Evolutionary conservation across 305 asterid species (phyloP), one percentile per base, ranked within the genome.

Genomic region (Fraxinus dipetala): DNA sequence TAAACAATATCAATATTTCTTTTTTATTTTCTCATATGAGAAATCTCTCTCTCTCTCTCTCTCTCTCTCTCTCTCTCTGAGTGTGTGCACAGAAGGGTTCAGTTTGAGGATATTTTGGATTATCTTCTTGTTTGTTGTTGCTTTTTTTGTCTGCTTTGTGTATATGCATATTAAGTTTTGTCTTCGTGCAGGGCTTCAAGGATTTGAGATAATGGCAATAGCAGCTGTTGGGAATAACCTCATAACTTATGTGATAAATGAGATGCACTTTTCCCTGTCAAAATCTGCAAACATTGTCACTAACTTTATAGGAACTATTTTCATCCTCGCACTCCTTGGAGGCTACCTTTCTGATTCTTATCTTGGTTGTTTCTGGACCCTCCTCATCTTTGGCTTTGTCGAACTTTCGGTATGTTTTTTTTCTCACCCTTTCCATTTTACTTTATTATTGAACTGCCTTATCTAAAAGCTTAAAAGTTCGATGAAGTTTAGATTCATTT

Each of bases 261-360:
- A 89, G 79, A 89, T 89, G 92, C 90, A 89, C 84, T 89, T 87
- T 83, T 83, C 89, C 8, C 79, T 89, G 78, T 84, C 92, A 11
- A 51, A 84, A 56, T 86, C 90, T 7, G 92, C 90, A 56, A 89
- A 86, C 65, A 79, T 82, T 24, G 90, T 89, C 84, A 89, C 92
- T n/a, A 89, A 89, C 80, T 89, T 86, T 80, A 74, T 89, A 7
- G 92, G 92, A 22, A 89, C 90, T 2, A 79, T 87, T 54, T 89
- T 89, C 84, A 79, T 89, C 67, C 80, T 87, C 6, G 82, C 89
- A 11, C 83, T 89, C 6, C 70, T 87, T 79, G 91, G 92, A 11
- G 91, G 92, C 65, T 87, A 84, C 81, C 88, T 89, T 78, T 89
- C 92, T 31, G 91, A 89, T 84, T 84, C 92, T 80, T 84, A 86